phyloP scores from a whole-genome alignment of 192 early-diverging fungal genomes.

The Coemansia interrupta region DNA sequence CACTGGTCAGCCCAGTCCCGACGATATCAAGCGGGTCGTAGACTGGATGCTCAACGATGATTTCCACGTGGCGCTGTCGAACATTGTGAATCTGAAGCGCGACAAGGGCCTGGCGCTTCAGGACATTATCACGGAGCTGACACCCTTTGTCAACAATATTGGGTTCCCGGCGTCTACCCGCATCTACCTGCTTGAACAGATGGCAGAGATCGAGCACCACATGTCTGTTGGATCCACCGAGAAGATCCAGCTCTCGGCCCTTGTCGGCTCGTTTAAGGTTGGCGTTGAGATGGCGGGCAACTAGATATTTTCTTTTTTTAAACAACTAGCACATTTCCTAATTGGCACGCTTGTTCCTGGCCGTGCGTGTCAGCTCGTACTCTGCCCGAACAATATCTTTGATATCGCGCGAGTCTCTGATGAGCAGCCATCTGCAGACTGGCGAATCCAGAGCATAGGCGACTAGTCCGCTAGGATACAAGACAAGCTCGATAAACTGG shows the following conservation, averaged over 20 bases:
- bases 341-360: constrained; percentile 3
- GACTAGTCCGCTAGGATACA: constrained; percentile 15
- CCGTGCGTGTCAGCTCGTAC: constrained; percentile 24
- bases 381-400: constrained; percentile 35
- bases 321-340: neutral
- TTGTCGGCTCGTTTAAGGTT: constrained; percentile 85
- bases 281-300: constrained; percentile 63
- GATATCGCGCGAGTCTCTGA: constrained; percentile 36
- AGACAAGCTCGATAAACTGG: constrained; percentile 9
- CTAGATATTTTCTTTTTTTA: neutral
- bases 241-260: constrained; percentile 79
- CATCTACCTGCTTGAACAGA: constrained; percentile 68
- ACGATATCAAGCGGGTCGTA: constrained; percentile 73
- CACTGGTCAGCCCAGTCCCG: constrained; percentile 85
- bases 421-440: constrained; percentile 32
- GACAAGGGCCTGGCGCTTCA: constrained; percentile 86
- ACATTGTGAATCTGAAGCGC: constrained; percentile 68
- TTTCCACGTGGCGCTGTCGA: constrained; percentile 70
- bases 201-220: constrained; percentile 86
- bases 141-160: constrained; percentile 60
- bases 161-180: constrained; percentile 70
- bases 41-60: constrained; percentile 84
- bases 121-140: constrained; percentile 85
- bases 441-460: constrained; percentile 10
- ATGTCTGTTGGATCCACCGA: constrained; percentile 81